Evolutionary conservation across 164 flowering plant genomes (phyloP), one percentile per base, ranked within the genome.

Genomic region (Aristolochia fimbriata): DNA sequence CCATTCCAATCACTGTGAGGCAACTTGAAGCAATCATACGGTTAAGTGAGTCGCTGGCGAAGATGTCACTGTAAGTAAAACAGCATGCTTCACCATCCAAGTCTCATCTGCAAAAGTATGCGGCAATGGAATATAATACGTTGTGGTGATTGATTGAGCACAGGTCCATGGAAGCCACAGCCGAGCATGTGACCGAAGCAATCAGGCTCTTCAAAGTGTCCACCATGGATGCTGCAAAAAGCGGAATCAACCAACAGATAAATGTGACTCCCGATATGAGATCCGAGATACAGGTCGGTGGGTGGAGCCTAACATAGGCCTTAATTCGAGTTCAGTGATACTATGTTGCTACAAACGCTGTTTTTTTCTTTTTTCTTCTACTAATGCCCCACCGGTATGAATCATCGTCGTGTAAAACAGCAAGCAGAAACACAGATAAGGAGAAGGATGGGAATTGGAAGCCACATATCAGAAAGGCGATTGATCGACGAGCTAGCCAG

Each of bases 161-260:
- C 68, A 93, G 99, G 76, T 86, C 91, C 19, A 71, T 85, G 67
- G 81, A 78, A 31, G 99, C 96, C 57, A 91, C 85, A 5, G 97
- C 83, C 52, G 83, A 82, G 58, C 79, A 88, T 70, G 97, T 94
- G 22, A 56, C 61, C 31, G 97, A 91, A 77, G 97, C 99, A 60
- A 73, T 85, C 15, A 76, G 84, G 65, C 95, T 91, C 48, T 94
- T 94, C 68, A 80, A 80, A 45, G 86, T 81, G 47, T 75, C 96
- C 25, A 94, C 99, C 6, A 83, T 94, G 91, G 97, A 94, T 82
- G 99, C 99, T 23, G 97, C 99, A 19, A 74, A 80, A 19, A 91
- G 97, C 31, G 99, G 99, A 67, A 77, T 94, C 58, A 85, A 78
- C 64, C 84, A 86, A 51, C 88, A 83, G 45, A 70, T 89, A 19